phyloP scores from a whole-genome alignment of 2,329 filamentous ascomycete genomes.

The Stachybotrys elegans region DNA sequence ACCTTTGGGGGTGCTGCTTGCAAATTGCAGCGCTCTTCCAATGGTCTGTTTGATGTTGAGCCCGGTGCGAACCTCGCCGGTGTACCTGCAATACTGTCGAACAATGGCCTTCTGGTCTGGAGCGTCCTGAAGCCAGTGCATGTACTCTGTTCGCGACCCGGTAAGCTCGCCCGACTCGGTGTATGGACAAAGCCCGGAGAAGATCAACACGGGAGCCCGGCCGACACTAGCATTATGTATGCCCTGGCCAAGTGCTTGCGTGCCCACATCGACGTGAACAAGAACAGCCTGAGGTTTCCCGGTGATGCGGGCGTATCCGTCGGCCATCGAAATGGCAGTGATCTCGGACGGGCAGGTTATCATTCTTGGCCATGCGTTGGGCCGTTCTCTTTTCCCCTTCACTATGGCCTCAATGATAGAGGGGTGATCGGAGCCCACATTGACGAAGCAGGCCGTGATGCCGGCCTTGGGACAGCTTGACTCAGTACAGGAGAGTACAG shows the following conservation, averaged over 20 bases:
- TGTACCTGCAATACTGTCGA: slow-evolving; percentile 77
- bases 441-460: slow-evolving; percentile 54
- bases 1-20: slow-evolving; percentile 67
- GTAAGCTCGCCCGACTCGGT: slow-evolving; percentile 72
- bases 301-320: slow-evolving; percentile 69
- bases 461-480: slow-evolving; percentile 37
- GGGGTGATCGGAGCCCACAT: slow-evolving; percentile 65
- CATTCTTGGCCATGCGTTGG: slow-evolving; percentile 56
- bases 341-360: slow-evolving; percentile 77
- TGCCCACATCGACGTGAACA: slow-evolving; percentile 76
- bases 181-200: slow-evolving; percentile 70
- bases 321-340: slow-evolving; percentile 70
- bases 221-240: slow-evolving; percentile 74
- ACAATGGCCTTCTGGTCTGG: slow-evolving; percentile 77
- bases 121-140: slow-evolving; percentile 80
- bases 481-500: too few relatives aligned
- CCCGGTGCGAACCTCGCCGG: slow-evolving; percentile 75
- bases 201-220: slow-evolving; percentile 68
- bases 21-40: slow-evolving; percentile 75
- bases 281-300: slow-evolving; percentile 70
- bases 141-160: slow-evolving; percentile 72
- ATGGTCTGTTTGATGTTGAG: slow-evolving; percentile 84
- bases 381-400: slow-evolving; percentile 51
- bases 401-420: slow-evolving; percentile 75
- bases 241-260: slow-evolving; percentile 68